Base-by-base conservation (phyloP, 2,329 filamentous ascomycete species). In the Penicillium sp. region DNA sequence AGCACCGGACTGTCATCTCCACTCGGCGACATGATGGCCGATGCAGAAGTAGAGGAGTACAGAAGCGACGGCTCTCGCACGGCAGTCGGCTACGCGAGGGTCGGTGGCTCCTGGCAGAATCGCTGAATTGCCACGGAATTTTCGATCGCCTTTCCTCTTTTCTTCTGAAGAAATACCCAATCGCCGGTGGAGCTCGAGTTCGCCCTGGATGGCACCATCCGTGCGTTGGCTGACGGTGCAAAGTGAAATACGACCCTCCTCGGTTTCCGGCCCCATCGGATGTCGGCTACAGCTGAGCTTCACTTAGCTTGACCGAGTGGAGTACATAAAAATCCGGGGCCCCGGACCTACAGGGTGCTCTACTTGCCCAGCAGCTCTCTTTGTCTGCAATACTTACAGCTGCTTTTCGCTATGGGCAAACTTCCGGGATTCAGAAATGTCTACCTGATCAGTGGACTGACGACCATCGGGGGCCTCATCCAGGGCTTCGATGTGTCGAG, bases 301-400 rank as follows among this genome's bases (percentile, higher is more conserved):
- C 49, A 47, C 17, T 3, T 9, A 17, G 32, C 10, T 41, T 37
- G 12, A 40, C 2, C 12, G 34, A 27, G 53, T 54, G 56, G 50
- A 58, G 53, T 54, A 54, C 45, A 56, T 56, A 56, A 54, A 49
- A 51, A 52, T 58, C 53, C 47, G 53, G 56, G 50, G 56, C 33
- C 52, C 55, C 56, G 47, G 51, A 48, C 32, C 9, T 39, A 17
- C n/a, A 50, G 42, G 13, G 24, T 26, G 24, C 15, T 27, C n/a
- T 44, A 9, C 23, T 33, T 23, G 27, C 24, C 20, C 39, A 36
- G 21, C 12, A 27, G 15, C 3, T 6, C 18, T 47, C 34, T 18
- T 9, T 39, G 3, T n/a, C 6, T 21, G 20, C 21, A 6, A 13
- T 20, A 29, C 9, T 26, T 29, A 1, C n/a, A 18, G 24, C n/a